These are phyloP conservation scores for Aureobasidium namibiae DNA, from an alignment of 2,329 filamentous ascomycete species.

Conservation along the genomic window DNA sequence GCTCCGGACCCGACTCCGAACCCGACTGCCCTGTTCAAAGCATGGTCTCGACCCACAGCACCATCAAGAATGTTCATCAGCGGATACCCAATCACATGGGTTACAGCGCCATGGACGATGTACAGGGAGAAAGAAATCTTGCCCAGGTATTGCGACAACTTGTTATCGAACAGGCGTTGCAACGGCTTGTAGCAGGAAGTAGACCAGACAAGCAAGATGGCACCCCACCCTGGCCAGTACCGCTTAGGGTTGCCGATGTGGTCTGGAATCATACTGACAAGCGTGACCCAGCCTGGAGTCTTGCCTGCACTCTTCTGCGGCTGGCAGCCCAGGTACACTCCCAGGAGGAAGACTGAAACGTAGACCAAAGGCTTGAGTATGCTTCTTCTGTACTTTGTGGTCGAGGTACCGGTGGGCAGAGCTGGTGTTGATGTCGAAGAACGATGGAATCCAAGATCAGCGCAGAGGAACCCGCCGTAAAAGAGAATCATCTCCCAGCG, in stretches of 20 bases:
- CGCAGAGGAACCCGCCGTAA: constrained; percentile 45
- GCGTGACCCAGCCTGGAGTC: not conserved
- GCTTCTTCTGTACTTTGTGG: not conserved
- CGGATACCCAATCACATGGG: constrained; percentile 40
- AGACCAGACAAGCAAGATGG: not conserved
- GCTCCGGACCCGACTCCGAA: constrained; percentile 48
- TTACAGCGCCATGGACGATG: constrained; percentile 51
- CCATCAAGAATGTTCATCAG: constrained; percentile 32
- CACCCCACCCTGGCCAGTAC: constrained; percentile 5
- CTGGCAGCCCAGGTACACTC: not conserved
- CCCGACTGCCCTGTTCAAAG: constrained; percentile 31
- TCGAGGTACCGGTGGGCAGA: not conserved
- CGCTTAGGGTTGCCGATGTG: not conserved
- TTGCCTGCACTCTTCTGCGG: not conserved
- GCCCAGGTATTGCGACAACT: constrained; percentile 49
- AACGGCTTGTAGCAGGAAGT: constrained; percentile 16
- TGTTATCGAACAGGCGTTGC: constrained; percentile 44
- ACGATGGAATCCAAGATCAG: constrained; percentile 44
- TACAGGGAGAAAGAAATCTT: constrained; percentile 54
- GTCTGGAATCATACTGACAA: not conserved
- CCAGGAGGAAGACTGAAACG: not conserved
- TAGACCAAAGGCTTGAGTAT: not conserved
- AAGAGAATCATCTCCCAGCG: constrained; percentile 51
- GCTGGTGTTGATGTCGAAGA: not conserved
- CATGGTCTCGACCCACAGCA: not conserved